These are phyloP conservation scores for Fraxinus xanthoxyloides DNA, from an alignment of 305 asterid genomes.

Conservation along the genomic window DNA sequence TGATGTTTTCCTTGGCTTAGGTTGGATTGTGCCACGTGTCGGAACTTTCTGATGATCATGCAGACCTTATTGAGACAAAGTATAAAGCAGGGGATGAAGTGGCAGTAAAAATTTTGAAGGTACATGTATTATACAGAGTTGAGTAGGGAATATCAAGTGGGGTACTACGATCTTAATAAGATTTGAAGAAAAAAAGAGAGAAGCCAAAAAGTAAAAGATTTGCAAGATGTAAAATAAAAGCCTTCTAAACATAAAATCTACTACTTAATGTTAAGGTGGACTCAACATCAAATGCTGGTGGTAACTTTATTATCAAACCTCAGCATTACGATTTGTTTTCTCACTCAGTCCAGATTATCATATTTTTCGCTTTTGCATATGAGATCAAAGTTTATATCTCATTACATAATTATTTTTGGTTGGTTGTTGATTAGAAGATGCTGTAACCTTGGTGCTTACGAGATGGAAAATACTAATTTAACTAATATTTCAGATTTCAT, in stretches of 20 bases:
- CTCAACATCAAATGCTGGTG: conserved; percentile 5
- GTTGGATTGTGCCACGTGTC: conserved; percentile 96
- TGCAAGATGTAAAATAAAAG: not conserved
- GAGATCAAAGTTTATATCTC: not conserved
- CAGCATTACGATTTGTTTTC: not conserved
- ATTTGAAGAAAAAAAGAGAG: not conserved
- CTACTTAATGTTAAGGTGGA: not conserved
- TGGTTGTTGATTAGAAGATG: not conserved
- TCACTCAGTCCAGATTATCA: not conserved
- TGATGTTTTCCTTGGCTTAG: conserved; percentile 39
- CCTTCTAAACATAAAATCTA: not conserved
- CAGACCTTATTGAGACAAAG: conserved; percentile 45
- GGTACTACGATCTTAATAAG: not conserved
- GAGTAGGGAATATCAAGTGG: not conserved
- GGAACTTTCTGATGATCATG: conserved; percentile 75
- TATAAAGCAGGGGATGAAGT: conserved; percentile 76
- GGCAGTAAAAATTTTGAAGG: conserved; percentile 84
- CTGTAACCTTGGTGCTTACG: not conserved
- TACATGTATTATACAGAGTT: conserved; percentile 27
- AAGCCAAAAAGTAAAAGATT: not conserved
- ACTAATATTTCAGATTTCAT: not conserved
- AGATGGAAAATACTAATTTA: not conserved
- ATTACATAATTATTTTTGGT: not conserved
- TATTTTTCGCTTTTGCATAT: not conserved
- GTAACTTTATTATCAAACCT: not conserved